phyloP scores from a whole-genome alignment of 1,139 yeast genomes.

The Sugiyamaella pinicola region DNA sequence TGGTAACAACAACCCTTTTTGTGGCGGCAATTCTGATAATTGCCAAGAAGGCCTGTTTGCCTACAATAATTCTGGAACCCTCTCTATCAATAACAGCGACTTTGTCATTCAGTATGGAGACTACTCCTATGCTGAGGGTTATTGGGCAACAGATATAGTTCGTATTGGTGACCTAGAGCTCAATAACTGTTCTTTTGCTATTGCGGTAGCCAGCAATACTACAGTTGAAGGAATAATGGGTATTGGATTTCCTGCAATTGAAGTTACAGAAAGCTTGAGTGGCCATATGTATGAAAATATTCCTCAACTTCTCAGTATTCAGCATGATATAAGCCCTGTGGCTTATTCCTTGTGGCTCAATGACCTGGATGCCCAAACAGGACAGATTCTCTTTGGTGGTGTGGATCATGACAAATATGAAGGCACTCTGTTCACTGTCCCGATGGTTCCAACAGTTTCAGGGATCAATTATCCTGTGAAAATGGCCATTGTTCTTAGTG shows the following conservation, averaged over 20 bases:
- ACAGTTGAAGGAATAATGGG: constrained; percentile 55
- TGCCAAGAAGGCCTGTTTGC: constrained; percentile 30
- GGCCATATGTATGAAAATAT: background rate
- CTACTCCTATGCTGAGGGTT: constrained; percentile 48
- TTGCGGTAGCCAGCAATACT: constrained; percentile 50
- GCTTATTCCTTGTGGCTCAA: constrained; percentile 60
- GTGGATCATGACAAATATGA: constrained; percentile 56
- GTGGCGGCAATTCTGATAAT: constrained; percentile 15
- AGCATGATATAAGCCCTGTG: constrained; percentile 37
- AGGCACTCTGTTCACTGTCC: constrained; percentile 42
- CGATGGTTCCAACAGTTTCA: constrained; percentile 22
- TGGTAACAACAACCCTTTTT: constrained; percentile 35
- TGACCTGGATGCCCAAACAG: constrained; percentile 44
- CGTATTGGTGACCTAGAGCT: constrained; percentile 44
- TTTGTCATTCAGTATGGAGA: constrained; percentile 63
- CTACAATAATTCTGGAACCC: constrained; percentile 25
- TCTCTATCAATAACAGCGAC: constrained; percentile 22
- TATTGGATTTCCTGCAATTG: constrained; percentile 43
- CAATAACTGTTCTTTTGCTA: constrained; percentile 48
- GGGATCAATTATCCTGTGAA: constrained; percentile 26
- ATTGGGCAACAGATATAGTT: constrained; percentile 52
- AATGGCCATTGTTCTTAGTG: constrained; percentile 27
- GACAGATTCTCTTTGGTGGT: constrained; percentile 60
- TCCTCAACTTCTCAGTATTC: constrained; percentile 32
- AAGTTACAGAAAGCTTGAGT: too few species aligned